Base-by-base conservation (phyloP, 805 yeast genomes). In the Scheffersomyces stipitis region DNA sequence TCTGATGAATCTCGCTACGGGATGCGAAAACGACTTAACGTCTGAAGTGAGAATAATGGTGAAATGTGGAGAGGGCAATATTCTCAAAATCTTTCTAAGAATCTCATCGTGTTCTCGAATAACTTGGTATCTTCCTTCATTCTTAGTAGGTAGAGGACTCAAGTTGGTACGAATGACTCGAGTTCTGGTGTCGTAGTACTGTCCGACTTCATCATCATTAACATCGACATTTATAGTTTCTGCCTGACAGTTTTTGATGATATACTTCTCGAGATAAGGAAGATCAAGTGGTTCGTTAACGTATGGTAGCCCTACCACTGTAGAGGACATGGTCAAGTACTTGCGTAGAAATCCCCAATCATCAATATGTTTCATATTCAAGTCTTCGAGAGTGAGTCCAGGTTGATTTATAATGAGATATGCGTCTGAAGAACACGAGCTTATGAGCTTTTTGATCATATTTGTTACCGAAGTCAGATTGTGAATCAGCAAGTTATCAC, bases 51-150 rank as follows among this genome's bases (percentile, higher is more conserved):
- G 66, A 2, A 87, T 56, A 2, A 89, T 61, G 2, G 88, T 67
- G 37, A 73, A 74, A 41, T 77, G 75, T 0, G 96, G 96, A 0
- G 90, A 71, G 1, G 96, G 96, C 9, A 85, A 57, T 37, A 76
- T 78, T 26, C 85, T 73, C n/a, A 85, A 43, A 3, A 85, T 69
- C 14, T 69, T 68, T 35, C 83, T 66, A 8, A 86, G 48, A 31
- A 66, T 60, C 31, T 69, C 73, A 45, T 76, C 81, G 32, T 72
- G 64, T 18, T 61, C 52, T 10, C 55, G 46, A 22, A 79, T 52
- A 1, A 62, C 63, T 14, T 46, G 46, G 5, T 40, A 39, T 7
- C 65, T 46, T 14, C 50, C 52, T 4, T 38, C 53, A 10, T 35
- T 46, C 3, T 54, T 54, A 5, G 36, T 38, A 0, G 64, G 58